These are phyloP conservation scores for Tetracladium marchalianum DNA, from an alignment of 495 filamentous ascomycete genomes.

Conservation along the genomic window DNA sequence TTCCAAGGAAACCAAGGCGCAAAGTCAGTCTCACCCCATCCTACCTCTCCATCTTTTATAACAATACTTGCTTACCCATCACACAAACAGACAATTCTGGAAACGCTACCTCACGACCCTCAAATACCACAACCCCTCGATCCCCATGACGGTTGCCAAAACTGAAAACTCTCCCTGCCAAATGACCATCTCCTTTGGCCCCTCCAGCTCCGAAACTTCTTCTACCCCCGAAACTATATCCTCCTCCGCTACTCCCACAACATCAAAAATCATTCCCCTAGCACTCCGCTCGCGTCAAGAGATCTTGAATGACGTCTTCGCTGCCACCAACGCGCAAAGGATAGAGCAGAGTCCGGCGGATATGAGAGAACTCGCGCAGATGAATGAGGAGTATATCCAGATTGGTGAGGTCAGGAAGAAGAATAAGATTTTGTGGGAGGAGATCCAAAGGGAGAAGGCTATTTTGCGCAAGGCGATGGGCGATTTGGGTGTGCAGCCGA, in stretches of 20 bases:
- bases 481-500: too few relatives aligned
- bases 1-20: slow-evolving; percentile 69
- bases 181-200: slow-evolving; percentile 65
- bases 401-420: slow-evolving; percentile 10
- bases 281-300: slow-evolving; percentile 30
- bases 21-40: slow-evolving; percentile 38
- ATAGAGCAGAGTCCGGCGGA: slow-evolving; percentile 54
- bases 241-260: slow-evolving; percentile 25
- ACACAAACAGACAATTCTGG: slow-evolving; percentile 93
- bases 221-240: slow-evolving; percentile 16
- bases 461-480: slow-evolving; percentile 17
- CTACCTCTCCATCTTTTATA: neutral
- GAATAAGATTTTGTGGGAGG: slow-evolving; percentile 51
- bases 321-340: slow-evolving; percentile 49
- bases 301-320: slow-evolving; percentile 31
- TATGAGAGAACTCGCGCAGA: slow-evolving; percentile 41
- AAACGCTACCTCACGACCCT: slow-evolving; percentile 67
- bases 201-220: slow-evolving; percentile 17
- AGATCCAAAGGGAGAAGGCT: slow-evolving; percentile 51
- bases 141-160: slow-evolving; percentile 74
- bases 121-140: slow-evolving; percentile 85
- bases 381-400: slow-evolving; percentile 48
- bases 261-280: slow-evolving; percentile 13
- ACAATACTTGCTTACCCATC: slow-evolving; percentile 3
- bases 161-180: slow-evolving; percentile 49